phyloP scores from a whole-genome alignment of 495 filamentous ascomycete genomes.

The Talaromyces liani region DNA sequence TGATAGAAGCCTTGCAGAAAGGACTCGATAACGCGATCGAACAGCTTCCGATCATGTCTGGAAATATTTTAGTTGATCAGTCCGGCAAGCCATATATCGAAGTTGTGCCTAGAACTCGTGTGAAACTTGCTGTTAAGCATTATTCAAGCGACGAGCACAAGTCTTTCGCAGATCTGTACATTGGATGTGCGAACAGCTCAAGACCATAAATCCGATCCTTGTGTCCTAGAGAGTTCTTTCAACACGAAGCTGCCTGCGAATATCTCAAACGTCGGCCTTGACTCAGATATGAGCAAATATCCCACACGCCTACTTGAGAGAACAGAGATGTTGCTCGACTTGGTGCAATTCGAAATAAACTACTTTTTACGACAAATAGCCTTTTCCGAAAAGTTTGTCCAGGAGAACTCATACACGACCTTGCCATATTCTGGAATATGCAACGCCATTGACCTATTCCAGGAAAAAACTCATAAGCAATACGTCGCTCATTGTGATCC shows the following conservation, averaged over 20 bases:
- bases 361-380: slow-evolving; percentile 23
- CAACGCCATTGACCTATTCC: slow-evolving; percentile 47
- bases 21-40: neutral
- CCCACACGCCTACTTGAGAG: slow-evolving; percentile 42
- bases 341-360: slow-evolving; percentile 51
- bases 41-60: neutral
- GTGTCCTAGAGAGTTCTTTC: slow-evolving; percentile 53
- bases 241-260: slow-evolving; percentile 59
- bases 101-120: neutral
- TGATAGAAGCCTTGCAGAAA: neutral
- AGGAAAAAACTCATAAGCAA: slow-evolving; percentile 50
- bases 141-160: neutral
- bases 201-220: slow-evolving; percentile 63
- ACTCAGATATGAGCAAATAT: slow-evolving; percentile 46
- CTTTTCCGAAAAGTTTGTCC: slow-evolving; percentile 18
- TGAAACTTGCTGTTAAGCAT: neutral
- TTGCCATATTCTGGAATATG: slow-evolving; percentile 35
- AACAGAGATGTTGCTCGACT: slow-evolving; percentile 71
- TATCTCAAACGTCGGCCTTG: slow-evolving; percentile 61
- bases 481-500: slow-evolving; percentile 53
- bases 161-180: slow-evolving; percentile 38
- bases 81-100: neutral
- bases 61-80: neutral
- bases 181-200: slow-evolving; percentile 65
- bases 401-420: slow-evolving; percentile 11